These are phyloP conservation scores for Nigrospora sphaerica DNA, from an alignment of 2,329 filamentous ascomycete genomes.

Conservation along the genomic window DNA sequence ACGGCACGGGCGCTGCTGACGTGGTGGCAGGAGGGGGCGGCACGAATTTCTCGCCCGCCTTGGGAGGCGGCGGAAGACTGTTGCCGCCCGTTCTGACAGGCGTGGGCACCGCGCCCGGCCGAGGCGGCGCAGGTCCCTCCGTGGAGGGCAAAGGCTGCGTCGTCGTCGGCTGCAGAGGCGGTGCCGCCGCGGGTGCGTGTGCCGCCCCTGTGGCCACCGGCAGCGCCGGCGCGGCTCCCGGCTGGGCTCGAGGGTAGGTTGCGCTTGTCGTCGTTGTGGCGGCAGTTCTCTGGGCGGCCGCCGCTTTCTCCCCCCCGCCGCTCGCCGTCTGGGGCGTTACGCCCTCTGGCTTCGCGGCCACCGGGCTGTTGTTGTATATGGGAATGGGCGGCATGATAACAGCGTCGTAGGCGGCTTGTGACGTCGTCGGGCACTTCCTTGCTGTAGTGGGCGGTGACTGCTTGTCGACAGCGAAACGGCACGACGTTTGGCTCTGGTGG, in stretches of 20 bases:
- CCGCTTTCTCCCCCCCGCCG: conserved; percentile 9
- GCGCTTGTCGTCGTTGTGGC: conserved; percentile 19
- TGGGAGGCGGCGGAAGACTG: conserved; percentile 43
- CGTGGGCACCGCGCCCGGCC: conserved; percentile 48
- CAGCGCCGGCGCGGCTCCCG: conserved; percentile 36
- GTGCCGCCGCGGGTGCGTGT: conserved; percentile 23
- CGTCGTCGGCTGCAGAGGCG: conserved; percentile 31
- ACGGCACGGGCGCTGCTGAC: conserved; percentile 22
- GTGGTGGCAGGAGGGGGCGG: conserved; percentile 24
- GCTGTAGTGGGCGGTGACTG: too few relatives aligned
- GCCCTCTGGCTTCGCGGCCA: conserved; percentile 44
- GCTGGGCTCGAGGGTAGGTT: conserved; percentile 33
- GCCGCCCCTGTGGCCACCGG: conserved; percentile 34
- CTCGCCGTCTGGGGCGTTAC: conserved; percentile 20
- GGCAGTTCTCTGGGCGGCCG: conserved; percentile 22
- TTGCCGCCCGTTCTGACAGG: conserved; percentile 23
- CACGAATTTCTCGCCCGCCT: conserved; percentile 36
- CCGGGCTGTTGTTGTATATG: conserved; percentile 52
- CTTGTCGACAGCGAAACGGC: too few relatives aligned
- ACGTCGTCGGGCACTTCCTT: too few relatives aligned
- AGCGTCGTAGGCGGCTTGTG: too few relatives aligned
- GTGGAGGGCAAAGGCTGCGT: conserved; percentile 24
- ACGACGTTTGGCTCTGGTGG: too few relatives aligned
- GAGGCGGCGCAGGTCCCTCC: conserved; percentile 43
- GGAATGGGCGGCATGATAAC: conserved; percentile 52